Evolutionary conservation across 1,139 yeast genomes (phyloP).

Genomic region (Hyphopichia fennica): DNA sequence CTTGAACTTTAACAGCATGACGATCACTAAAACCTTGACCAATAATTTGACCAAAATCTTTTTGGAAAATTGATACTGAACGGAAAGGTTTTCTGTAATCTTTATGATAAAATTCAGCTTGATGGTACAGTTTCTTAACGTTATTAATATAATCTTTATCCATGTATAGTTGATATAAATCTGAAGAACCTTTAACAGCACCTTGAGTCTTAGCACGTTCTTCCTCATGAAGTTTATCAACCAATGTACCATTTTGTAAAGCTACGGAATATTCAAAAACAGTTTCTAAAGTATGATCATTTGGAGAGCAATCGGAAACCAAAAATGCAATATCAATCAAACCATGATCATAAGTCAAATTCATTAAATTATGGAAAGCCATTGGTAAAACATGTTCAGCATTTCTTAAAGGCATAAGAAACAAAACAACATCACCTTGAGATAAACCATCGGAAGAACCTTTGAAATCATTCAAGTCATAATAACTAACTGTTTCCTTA

Average conservation of each 20-base stretch:
- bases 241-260: constrained; percentile 68
- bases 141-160: constrained; percentile 59
- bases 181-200: constrained; percentile 51
- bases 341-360: constrained; percentile 79
- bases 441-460: constrained; percentile 56
- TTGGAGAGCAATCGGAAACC: constrained; percentile 79
- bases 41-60: constrained; percentile 81
- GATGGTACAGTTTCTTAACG: constrained; percentile 57
- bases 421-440: constrained; percentile 65
- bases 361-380: constrained; percentile 84
- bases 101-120: constrained; percentile 56
- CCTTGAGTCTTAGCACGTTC: constrained; percentile 23
- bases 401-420: constrained; percentile 77
- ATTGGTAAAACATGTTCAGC: constrained; percentile 79
- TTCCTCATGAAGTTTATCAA: constrained; percentile 45
- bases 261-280: constrained; percentile 65
- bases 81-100: constrained; percentile 73
- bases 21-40: constrained; percentile 90
- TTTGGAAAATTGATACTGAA: constrained; percentile 70
- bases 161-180: constrained; percentile 69
- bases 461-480: constrained; percentile 58
- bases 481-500: constrained; percentile 49
- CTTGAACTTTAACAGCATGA: constrained; percentile 89
- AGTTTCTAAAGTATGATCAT: constrained; percentile 70
- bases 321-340: constrained; percentile 81